Evolutionary conservation across 306 rosid genomes (phyloP), one percentile per base, ranked within the genome.

Genomic region (Vicia villosa): DNA sequence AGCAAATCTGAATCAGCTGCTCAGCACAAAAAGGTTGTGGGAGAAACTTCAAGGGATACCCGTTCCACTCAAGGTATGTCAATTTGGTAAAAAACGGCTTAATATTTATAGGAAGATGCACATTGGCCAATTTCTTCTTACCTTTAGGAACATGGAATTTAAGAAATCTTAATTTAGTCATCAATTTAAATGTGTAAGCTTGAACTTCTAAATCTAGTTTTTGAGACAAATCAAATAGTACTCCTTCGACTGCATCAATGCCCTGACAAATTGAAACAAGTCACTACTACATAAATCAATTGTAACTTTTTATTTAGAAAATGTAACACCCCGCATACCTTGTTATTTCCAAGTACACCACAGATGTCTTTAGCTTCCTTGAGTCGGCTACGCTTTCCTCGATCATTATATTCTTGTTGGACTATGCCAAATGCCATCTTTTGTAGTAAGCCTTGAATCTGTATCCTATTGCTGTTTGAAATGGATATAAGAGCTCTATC

Each of bases 391-490:
- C 69, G 64, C 9, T 19, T 26, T 54, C 28, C 64, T 4, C 22
- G 73, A 4, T 72, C 3, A 8, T 22, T 10, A 0, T 30, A 0
- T 30, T 30, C 34, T 30, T 30, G 34, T 30, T 63, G 71, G 1
- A 60, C 72, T 38, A 81, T 76, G 0, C 21, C 62, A 9, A 38
- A 49, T 2, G 67, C 86, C 80, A 74, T 51, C 42, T 65, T 3
- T 15, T 75, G 72, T 17, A 83, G 8, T 30, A 78, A 37, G 21
- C 72, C 81, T 26, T 83, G 90, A 83, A 83, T 83, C 14, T 42
- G 34, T 32, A 80, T 71, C 10, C 0, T 16, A 3, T 60, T 21
- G 9, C 0, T 4, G 15, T 41, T 2, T 38, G 74, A 47, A 58
- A 67, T 45, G 2, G 72, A 66, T 32, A 80, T 45, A 16, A 80